phyloP scores from a whole-genome alignment of 805 yeast genomes.

The Cyberlindnera galapagoensis region DNA sequence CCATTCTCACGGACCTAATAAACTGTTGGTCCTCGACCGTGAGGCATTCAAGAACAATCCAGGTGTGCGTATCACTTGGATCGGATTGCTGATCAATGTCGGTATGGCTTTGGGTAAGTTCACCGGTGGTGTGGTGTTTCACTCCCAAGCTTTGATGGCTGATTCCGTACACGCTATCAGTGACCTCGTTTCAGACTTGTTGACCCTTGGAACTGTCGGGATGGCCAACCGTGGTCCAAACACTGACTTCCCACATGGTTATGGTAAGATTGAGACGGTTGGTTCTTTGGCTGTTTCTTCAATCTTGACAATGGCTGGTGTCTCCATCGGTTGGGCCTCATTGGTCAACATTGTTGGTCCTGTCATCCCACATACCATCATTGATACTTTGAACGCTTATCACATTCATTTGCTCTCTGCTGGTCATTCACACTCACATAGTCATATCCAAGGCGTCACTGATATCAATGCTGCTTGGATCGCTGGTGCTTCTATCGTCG shows the following conservation, averaged over 20 bases:
- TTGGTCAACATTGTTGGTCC: slow-evolving; percentile 62
- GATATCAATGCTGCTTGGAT: slow-evolving; percentile 94
- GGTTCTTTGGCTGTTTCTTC: slow-evolving; percentile 88
- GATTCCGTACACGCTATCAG: slow-evolving; percentile 92
- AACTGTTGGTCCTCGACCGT: slow-evolving; percentile 31
- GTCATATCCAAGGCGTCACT: slow-evolving; percentile 36
- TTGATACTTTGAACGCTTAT: slow-evolving; percentile 44
- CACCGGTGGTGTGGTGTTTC: slow-evolving; percentile 84
- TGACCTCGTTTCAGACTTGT: slow-evolving; percentile 82
- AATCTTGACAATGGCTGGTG: slow-evolving; percentile 78
- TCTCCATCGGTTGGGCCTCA: slow-evolving; percentile 86
- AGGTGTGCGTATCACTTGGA: slow-evolving; percentile 88
- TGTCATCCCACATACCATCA: slow-evolving; percentile 52
- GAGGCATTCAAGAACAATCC: slow-evolving; percentile 55
- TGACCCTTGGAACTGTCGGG: slow-evolving; percentile 85
- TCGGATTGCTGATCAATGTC: slow-evolving; percentile 79
- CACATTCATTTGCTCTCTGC: slow-evolving; percentile 41
- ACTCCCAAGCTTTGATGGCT: slow-evolving; percentile 90
- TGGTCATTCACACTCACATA: slow-evolving; percentile 28
- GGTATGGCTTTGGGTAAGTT: slow-evolving; percentile 85
- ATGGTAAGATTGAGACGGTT: slow-evolving; percentile 87
- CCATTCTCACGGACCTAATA: slow-evolving; percentile 30
- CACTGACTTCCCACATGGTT: slow-evolving; percentile 70
- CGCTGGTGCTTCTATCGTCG: slow-evolving; percentile 79
- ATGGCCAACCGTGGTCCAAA: slow-evolving; percentile 59